Evolutionary conservation across 2,329 filamentous ascomycete genomes (phyloP).

Genomic region (Metarhizium album): DNA sequence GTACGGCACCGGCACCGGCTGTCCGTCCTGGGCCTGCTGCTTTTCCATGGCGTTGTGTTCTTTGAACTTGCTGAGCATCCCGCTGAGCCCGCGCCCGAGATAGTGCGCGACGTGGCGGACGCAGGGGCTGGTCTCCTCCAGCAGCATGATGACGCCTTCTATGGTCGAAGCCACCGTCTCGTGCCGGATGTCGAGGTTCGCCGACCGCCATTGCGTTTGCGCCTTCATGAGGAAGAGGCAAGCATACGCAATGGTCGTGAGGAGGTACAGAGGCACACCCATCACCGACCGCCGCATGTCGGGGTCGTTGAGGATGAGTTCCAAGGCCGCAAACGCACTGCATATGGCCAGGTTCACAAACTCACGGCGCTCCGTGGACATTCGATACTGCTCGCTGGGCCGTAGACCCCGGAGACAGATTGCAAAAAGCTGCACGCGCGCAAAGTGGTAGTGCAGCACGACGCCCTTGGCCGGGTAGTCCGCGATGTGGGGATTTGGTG

Average conservation of each 20-base stretch:
- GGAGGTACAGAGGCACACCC: conserved; percentile 21
- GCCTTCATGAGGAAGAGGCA: conserved; percentile 23
- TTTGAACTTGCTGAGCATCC: conserved; percentile 20
- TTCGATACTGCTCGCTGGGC: conserved; percentile 24
- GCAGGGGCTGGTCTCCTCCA: conserved; percentile 15
- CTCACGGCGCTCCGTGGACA: conserved; percentile 33
- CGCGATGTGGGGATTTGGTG: conserved; percentile 32
- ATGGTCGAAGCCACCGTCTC: conserved; percentile 19
- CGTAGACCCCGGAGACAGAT: conserved; percentile 30
- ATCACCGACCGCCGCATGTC: conserved; percentile 21
- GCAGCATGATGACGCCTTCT: conserved; percentile 14
- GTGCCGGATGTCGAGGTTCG: conserved; percentile 17
- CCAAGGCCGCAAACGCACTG: conserved; percentile 19
- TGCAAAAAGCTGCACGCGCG: conserved; percentile 37
- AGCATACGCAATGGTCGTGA: conserved; percentile 22
- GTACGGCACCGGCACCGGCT: conserved; percentile 2
- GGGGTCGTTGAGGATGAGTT: conserved; percentile 18
- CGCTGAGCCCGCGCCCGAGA: conserved; percentile 17
- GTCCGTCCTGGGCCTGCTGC: conserved; percentile 6
- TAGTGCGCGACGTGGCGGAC: conserved; percentile 20
- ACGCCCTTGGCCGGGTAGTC: conserved; percentile 39
- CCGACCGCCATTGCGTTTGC: conserved; percentile 18
- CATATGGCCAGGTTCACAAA: conserved; percentile 30
- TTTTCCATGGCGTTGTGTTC: conserved; percentile 7
- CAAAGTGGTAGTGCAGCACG: conserved; percentile 38